Evolutionary conservation across 2,329 filamentous ascomycete species (phyloP), one percentile per base, ranked within the genome.

Genomic region (Colletotrichum tropicicola): DNA sequence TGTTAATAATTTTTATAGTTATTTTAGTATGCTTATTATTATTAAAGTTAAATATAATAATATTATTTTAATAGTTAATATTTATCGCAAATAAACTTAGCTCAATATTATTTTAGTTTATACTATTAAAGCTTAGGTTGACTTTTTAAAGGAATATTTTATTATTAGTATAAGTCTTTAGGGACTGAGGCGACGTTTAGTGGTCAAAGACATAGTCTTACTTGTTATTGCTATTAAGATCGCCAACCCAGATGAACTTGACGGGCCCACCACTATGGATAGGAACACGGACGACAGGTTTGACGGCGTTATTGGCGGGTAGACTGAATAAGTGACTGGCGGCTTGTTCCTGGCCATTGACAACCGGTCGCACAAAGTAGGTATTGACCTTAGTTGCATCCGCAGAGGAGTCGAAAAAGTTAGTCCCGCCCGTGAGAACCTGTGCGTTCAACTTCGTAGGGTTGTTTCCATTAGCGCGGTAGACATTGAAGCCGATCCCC

Each of bases 191-290:
- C 5, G 63, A 63, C 4, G 68, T 69, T 10, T 71, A 67, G 15
- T 68, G 58, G 39, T 71, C 69, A 5, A 72, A 25, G 15, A 71
- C 66, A 41, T 62, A 72, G 27, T 71, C 68, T 35, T 64, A 72
- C 13, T 72, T 68, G 2, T 69, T 68, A 8, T 72, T 69, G 21
- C 69, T 67, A 7, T 71, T 63, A 5, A 72, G 63, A 30, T 72
- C 69, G 12, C 70, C 70, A 13, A 72, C 70, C 70, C 69, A 72
- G 30, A 69, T 45, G 17, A 69, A 72, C 30, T 69, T 70, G 49
- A 72, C 68, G 7, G 68, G 57, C 1, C 68, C 70, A 1, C 67
- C 65, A 2, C 45, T 30, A 2, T 55, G 55, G 17, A 72, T 54
- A 2, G 70, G 70, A 5, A 72, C 48, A 2, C 70, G 69, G 7